A percentile compares a stretch with the other conserved stretches of the same genome.
Evolutionary conservation across 495 filamentous ascomycete genomes (phyloP).

Genomic region (Trichoderma gamsii): DNA sequence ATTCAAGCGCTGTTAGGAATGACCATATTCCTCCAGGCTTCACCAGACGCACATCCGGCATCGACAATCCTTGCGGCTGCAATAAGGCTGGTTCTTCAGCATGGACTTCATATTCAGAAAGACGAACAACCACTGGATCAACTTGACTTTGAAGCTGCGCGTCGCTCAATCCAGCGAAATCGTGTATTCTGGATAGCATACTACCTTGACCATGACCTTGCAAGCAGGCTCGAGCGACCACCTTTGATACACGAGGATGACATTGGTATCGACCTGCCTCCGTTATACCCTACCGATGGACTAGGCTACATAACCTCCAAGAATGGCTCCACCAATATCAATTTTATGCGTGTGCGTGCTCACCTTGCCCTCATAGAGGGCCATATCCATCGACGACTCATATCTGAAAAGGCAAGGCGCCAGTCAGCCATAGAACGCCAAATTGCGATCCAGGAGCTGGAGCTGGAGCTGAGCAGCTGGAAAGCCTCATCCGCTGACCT

Average conservation of each 20-base stretch:
- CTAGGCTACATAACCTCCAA: not conserved
- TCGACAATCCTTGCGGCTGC: not conserved
- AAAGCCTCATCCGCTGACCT: not conserved
- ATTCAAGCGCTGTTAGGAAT: constrained; percentile 3
- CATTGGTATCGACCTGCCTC: constrained; percentile 5
- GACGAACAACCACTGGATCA: not conserved
- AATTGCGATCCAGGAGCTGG: not conserved
- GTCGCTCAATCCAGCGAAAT: not conserved
- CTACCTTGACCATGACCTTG: constrained; percentile 2
- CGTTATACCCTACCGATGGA: not conserved
- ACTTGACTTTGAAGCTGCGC: not conserved
- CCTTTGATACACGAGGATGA: not conserved
- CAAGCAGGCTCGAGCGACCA: not conserved
- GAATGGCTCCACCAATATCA: not conserved
- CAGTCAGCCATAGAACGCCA: not conserved
- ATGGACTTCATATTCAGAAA: not conserved
- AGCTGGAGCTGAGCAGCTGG: not conserved
- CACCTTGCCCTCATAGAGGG: constrained; percentile 1
- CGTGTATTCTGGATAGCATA: not conserved
- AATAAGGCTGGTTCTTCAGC: not conserved
- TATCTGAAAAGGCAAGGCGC: not conserved
- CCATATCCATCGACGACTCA: constrained; percentile 3
- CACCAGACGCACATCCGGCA: not conserved
- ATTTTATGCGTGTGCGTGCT: not conserved
- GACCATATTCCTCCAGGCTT: not conserved